phyloP scores from a whole-genome alignment of 768 basidiomycete species.

The Russula earlei region DNA sequence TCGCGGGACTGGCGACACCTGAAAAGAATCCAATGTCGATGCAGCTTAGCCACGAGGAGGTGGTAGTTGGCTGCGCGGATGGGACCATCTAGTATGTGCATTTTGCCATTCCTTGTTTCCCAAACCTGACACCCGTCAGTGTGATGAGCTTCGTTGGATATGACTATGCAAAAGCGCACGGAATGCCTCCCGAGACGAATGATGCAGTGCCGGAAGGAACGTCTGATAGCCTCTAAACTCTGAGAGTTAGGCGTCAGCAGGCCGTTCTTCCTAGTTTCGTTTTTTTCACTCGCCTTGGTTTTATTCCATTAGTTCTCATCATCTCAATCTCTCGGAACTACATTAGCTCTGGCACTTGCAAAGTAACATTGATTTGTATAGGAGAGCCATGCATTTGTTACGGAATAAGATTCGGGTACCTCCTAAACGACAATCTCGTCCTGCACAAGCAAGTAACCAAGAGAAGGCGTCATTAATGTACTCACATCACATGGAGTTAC shows the following conservation, averaged over 20 bases:
- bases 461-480: no score
- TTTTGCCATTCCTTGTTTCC: conserved; percentile 1
- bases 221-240: neutral
- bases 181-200: conserved; percentile 1
- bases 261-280: neutral
- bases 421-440: no score
- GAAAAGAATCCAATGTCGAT: conserved; percentile 95
- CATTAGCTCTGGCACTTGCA: neutral
- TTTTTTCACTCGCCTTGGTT: neutral
- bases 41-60: conserved; percentile 84
- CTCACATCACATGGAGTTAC: neutral
- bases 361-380: neutral
- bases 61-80: conserved; percentile 86
- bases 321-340: neutral
- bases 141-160: conserved; percentile 58
- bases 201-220: neutral
- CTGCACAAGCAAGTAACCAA: no score
- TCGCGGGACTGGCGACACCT: conserved; percentile 70
- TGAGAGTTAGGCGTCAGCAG: neutral
- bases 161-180: conserved; percentile 35
- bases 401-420: neutral
- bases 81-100: conserved; percentile 78
- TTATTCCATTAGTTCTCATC: neutral
- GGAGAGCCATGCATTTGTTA: neutral
- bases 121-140: conserved; percentile 25